A percentile compares a stretch with the other conserved stretches of the same genome.
These are phyloP conservation scores for Pseudogymnoascus sp. DNA, from an alignment of 2,329 filamentous ascomycete genomes.

Conservation along the genomic window DNA sequence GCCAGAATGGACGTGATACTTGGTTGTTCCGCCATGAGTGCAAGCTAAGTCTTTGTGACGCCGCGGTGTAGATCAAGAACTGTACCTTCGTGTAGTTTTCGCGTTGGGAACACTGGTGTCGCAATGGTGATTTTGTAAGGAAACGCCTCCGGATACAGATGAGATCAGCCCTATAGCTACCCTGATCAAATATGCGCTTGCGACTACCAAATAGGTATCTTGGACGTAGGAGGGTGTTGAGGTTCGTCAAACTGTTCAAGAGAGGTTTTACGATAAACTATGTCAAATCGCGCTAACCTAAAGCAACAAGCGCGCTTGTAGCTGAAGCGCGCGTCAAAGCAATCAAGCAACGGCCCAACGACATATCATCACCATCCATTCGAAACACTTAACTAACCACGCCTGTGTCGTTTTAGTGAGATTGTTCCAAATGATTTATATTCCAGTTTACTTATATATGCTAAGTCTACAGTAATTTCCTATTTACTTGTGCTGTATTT, in stretches of 20 bases:
- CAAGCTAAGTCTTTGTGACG: background rate
- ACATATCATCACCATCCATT: background rate
- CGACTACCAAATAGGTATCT: background rate
- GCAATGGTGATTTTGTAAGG: background rate
- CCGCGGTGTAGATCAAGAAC: background rate
- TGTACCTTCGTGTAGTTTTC: background rate
- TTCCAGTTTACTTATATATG: background rate
- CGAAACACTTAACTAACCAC: background rate
- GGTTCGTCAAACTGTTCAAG: background rate
- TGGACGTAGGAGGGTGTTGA: background rate
- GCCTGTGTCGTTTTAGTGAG: background rate
- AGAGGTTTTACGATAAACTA: slow-evolving; percentile 7
- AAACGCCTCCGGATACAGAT: background rate
- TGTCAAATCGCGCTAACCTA: background rate
- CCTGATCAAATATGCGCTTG: background rate
- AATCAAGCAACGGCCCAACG: background rate
- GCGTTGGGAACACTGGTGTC: background rate
- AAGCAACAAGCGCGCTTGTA: slow-evolving; percentile 1
- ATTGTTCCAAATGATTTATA: background rate
- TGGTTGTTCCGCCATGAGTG: slow-evolving; percentile 35
- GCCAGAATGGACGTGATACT: slow-evolving; percentile 44
- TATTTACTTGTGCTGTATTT: background rate
- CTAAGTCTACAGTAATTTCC: background rate
- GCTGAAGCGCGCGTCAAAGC: slow-evolving; percentile 1
- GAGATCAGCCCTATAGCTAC: background rate